Evolutionary conservation across 345 rosid genomes (phyloP).

Genomic region (Ceriops decandra): DNA sequence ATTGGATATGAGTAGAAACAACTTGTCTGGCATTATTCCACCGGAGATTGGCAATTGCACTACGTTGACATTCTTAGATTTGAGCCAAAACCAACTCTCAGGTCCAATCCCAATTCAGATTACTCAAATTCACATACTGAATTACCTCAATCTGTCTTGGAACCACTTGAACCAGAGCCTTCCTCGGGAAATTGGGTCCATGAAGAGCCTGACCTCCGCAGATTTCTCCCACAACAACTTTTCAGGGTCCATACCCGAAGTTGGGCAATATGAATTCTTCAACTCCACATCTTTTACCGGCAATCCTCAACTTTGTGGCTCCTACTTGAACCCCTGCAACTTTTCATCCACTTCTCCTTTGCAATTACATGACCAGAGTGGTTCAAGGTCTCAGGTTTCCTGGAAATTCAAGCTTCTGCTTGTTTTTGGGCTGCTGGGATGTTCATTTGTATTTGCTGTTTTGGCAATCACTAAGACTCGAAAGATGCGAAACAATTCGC

Average conservation of each 20-base stretch:
- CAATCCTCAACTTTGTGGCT: constrained; percentile 56
- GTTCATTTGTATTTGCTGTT: constrained; percentile 40
- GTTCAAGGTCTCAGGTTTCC: constrained; percentile 25
- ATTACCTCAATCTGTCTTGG: constrained; percentile 57
- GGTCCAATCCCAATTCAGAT: constrained; percentile 52
- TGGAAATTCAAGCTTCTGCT: constrained; percentile 45
- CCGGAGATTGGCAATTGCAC: constrained; percentile 45
- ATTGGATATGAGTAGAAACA: constrained; percentile 53
- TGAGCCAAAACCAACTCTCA: constrained; percentile 66
- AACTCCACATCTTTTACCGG: constrained; percentile 59
- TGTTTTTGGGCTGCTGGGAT: constrained; percentile 50
- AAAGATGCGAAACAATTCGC: constrained; percentile 32
- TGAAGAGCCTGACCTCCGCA: constrained; percentile 57
- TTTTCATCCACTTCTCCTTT: constrained; percentile 17
- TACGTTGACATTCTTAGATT: constrained; percentile 54
- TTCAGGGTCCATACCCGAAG: constrained; percentile 56
- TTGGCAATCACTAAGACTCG: constrained; percentile 49
- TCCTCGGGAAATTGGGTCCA: constrained; percentile 43
- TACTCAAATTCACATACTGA: constrained; percentile 41
- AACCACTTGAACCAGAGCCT: constrained; percentile 49
- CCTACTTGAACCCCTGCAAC: constrained; percentile 43
- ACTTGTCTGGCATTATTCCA: constrained; percentile 47
- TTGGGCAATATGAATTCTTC: constrained; percentile 51
- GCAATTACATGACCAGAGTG: constrained; percentile 6
- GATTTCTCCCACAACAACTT: constrained; percentile 68